phyloP scores from a whole-genome alignment of 2,329 filamentous ascomycete genomes.

The Fusarium verrucosum region DNA sequence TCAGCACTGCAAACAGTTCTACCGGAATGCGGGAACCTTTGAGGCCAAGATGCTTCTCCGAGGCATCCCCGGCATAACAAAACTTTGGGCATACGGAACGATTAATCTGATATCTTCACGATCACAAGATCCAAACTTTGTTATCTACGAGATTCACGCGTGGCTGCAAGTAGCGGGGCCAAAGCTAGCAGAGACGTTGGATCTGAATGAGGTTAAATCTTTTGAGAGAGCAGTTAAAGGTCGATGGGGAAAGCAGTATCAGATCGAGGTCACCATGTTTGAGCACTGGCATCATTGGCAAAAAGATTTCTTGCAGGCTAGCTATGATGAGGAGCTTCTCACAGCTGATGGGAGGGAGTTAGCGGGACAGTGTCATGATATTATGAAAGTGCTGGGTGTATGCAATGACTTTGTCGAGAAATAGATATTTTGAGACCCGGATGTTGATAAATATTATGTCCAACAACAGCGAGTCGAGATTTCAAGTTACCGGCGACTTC shows the following conservation, averaged over 20 bases:
- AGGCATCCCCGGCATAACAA: neutral
- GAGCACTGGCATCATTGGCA: slow-evolving; percentile 25
- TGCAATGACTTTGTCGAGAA: no score
- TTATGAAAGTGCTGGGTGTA: slow-evolving; percentile 6
- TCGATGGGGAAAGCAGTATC: neutral
- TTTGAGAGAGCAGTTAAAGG: neutral
- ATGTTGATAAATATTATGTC: no score
- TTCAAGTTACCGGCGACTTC: no score
- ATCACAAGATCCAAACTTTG: accelerated
- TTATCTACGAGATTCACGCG: neutral
- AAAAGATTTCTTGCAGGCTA: neutral
- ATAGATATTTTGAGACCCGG: no score
- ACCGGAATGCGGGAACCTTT: neutral
- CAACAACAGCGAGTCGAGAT: no score
- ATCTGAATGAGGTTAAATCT: neutral
- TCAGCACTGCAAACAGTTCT: neutral
- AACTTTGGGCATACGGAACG: neutral
- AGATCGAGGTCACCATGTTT: neutral
- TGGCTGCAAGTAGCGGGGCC: slow-evolving; percentile 3
- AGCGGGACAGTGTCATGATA: slow-evolving; percentile 1
- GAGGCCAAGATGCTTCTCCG: slow-evolving; percentile 12
- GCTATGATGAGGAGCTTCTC: neutral
- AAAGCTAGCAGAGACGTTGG: neutral
- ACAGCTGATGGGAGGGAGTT: neutral
- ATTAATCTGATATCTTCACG: neutral